Base-by-base conservation (phyloP, 2,329 filamentous ascomycete species). In the Botrytis tulipae region DNA sequence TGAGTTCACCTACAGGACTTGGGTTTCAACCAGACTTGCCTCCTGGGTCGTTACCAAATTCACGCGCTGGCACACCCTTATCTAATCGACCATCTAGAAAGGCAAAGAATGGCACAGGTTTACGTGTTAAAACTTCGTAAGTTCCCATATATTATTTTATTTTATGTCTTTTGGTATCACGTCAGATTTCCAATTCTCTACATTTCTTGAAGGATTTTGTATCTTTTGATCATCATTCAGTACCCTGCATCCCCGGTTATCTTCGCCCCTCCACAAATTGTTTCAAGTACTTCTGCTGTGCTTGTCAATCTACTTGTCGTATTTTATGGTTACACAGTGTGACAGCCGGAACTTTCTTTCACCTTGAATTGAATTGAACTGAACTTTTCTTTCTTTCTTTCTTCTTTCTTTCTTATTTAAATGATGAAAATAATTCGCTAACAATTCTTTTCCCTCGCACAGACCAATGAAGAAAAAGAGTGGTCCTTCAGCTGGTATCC, bases 381-480 rank as follows among this genome's bases (percentile, higher is more conserved):
- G n/a, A n/a, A n/a, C n/a, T n/a, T n/a, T n/a, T n/a, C n/a, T n/a
- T n/a, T n/a, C 18, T 71, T 74, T 62, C 67, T 59, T 63, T 44
- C 37, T 37, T 32, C 62, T 60, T 65, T 29, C 59, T 60, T 71
- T 40, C 20, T 73, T 63, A 35, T 25, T 61, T 72, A 32, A 40
- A 68, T 44, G 60, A 57, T 37, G 37, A 59, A 57, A 62, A 76
- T 73, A 73, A 76, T 72, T 71, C 46, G 75, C 77, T 80, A 76
- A 80, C 59, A 74, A 57, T 37, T 73, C 51, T 72, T 66, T 72
- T 72, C 46, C 72, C 62, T 68, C 65, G 51, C 74, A 76, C 81
- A 95, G 92, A 77, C 92, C 92, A 62, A 87, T 91, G 82, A 93
- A 92, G 84, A 92, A 91, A 82, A 86, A 87, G 62, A 76, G 76